Evolutionary conservation across 345 rosid species (phyloP).

Genomic region (Salix brachista): DNA sequence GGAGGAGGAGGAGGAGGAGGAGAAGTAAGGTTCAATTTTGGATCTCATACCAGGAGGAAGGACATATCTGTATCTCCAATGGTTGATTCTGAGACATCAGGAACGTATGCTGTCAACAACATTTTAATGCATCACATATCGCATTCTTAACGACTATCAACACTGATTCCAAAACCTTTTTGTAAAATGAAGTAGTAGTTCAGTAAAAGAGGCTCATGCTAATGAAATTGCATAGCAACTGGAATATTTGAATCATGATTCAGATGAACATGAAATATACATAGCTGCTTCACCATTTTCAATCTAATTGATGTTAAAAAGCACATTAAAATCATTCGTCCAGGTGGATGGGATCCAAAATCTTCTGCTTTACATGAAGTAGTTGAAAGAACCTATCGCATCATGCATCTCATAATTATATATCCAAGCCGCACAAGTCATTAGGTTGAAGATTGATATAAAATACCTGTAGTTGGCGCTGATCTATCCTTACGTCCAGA

Average conservation of each 20-base stretch:
- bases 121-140: slow-evolving; percentile 4
- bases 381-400: background rate
- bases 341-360: background rate
- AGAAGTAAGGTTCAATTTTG: too few species aligned
- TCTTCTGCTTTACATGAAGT: background rate
- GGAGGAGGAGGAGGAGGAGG: slow-evolving; percentile 19
- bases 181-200: background rate
- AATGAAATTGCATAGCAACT: background rate
- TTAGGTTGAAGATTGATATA: slow-evolving; percentile 4
- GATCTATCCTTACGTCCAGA: slow-evolving; percentile 39
- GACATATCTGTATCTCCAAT: slow-evolving; percentile 51
- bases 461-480: slow-evolving; percentile 42
- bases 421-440: background rate
- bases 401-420: background rate
- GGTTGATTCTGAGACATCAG: slow-evolving; percentile 24
- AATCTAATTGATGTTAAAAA: too few species aligned
- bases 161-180: background rate
- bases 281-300: background rate
- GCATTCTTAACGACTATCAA: slow-evolving; percentile 3
- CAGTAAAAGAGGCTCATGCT: background rate
- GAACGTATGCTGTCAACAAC: slow-evolving; percentile 33
- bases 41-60: slow-evolving; percentile 44
- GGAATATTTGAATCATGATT: background rate
- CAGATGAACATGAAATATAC: background rate
- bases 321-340: background rate